Conservation (phyloP, 495 filamentous ascomycete genomes). For the Filosporella fistucella region DNA sequence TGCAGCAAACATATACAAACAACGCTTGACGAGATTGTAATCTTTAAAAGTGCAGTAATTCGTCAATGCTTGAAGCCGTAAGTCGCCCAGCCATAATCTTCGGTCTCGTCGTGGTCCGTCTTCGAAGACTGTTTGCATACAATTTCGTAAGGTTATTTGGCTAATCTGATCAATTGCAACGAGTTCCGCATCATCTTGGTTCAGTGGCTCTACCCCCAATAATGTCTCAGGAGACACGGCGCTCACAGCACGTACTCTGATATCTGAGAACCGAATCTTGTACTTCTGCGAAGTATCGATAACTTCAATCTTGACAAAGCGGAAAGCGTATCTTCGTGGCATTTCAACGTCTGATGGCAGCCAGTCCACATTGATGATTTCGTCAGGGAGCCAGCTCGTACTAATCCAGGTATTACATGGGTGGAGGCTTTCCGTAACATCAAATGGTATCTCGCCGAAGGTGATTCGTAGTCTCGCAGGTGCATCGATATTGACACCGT, state of each 20-base stretch:
- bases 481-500: conserved; percentile 26
- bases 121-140: conserved; percentile 29
- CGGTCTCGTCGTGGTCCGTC: conserved; percentile 27
- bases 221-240: conserved; percentile 9
- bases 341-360: conserved; percentile 20
- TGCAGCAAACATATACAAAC: conserved; percentile 28
- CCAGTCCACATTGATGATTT: conserved; percentile 26
- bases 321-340: conserved; percentile 25
- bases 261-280: conserved; percentile 20
- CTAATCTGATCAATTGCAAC: conserved; percentile 17
- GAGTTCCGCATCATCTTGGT: conserved; percentile 2
- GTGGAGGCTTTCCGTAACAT: conserved; percentile 22
- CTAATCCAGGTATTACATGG: conserved; percentile 26
- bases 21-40: conserved; percentile 23
- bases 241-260: conserved; percentile 18
- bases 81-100: conserved; percentile 25
- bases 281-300: conserved; percentile 25
- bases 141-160: conserved; percentile 22
- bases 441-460: conserved; percentile 26
- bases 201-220: conserved; percentile 1
- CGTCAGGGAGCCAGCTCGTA: conserved; percentile 27
- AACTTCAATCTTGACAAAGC: conserved; percentile 24
- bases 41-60: conserved; percentile 30
- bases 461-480: conserved; percentile 23
- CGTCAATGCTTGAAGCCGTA: conserved; percentile 26